Conservation (phyloP, 129 eudicot species). For the Chrysanthemum lavandulifolium region DNA sequence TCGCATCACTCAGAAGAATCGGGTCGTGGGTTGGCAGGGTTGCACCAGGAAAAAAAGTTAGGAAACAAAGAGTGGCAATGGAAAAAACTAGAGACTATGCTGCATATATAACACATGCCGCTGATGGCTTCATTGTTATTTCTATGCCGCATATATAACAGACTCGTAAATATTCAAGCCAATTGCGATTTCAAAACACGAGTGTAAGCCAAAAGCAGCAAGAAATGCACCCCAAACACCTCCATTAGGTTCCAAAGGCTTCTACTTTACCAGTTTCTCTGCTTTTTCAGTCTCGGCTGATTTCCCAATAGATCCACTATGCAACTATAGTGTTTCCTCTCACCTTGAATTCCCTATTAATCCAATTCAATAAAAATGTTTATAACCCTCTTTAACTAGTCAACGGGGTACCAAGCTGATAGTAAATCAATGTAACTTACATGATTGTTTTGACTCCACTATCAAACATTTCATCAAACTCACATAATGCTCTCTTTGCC, state of each 20-base stretch:
- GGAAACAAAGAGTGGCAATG: too few species aligned
- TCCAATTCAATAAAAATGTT: constrained; percentile 44
- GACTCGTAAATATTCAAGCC: constrained; percentile 34
- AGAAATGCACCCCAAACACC: constrained; percentile 89
- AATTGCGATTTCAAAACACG: constrained; percentile 42
- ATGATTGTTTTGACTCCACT: constrained; percentile 50
- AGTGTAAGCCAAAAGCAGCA: constrained; percentile 66
- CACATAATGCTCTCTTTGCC: constrained; percentile 49
- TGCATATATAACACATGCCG: too few species aligned
- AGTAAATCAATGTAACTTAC: constrained; percentile 61
- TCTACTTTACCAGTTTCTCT: constrained; percentile 42
- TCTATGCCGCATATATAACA: too few species aligned
- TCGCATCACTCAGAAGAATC: too few species aligned
- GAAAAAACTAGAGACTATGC: too few species aligned
- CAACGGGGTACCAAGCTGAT: constrained; percentile 86
- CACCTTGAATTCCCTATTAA: constrained; percentile 48
- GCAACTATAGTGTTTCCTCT: constrained; percentile 73
- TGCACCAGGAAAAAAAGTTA: too few species aligned
- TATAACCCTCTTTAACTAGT: constrained; percentile 69
- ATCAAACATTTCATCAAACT: constrained; percentile 56
- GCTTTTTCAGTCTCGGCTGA: constrained; percentile 77
- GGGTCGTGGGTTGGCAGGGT: too few species aligned
- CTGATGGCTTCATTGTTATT: too few species aligned
- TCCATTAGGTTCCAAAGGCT: constrained; percentile 81
- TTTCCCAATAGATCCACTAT: constrained; percentile 84